phyloP scores from a whole-genome alignment of 1,139 yeast genomes.

The Pichia sp. region DNA sequence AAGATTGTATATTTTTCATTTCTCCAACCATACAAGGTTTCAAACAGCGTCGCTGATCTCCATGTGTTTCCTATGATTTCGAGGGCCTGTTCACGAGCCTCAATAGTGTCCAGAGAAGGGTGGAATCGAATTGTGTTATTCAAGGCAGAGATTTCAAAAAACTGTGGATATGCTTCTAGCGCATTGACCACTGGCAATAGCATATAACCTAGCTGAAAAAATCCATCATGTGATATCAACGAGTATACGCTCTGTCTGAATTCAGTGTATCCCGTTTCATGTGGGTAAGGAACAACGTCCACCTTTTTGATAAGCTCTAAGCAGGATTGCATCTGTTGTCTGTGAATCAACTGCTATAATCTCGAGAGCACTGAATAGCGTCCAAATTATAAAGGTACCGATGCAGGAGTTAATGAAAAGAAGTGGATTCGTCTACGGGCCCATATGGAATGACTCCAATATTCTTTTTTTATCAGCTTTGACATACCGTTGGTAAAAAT shows the following conservation, averaged over 20 bases:
- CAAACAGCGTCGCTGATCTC: constrained; percentile 38
- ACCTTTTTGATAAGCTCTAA: constrained; percentile 40
- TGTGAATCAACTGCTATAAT: neutral
- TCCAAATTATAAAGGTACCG: no score
- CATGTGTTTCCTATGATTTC: constrained; percentile 43
- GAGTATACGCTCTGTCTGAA: constrained; percentile 33
- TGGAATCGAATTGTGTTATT: constrained; percentile 38
- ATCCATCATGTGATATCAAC: constrained; percentile 50
- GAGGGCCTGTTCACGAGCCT: constrained; percentile 44
- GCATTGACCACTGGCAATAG: constrained; percentile 42
- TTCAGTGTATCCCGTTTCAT: constrained; percentile 24
- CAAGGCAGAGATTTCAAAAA: constrained; percentile 36
- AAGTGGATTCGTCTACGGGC: no score
- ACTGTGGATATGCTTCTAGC: constrained; percentile 33
- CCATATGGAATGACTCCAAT: no score
- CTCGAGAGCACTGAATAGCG: neutral
- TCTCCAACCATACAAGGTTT: constrained; percentile 74
- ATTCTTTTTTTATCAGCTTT: no score
- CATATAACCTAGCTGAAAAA: constrained; percentile 49
- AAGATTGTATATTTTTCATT: constrained; percentile 75
- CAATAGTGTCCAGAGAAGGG: constrained; percentile 40
- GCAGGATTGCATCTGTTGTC: constrained; percentile 11
- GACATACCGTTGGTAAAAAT: no score
- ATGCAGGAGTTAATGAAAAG: no score
- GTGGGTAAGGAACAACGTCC: constrained; percentile 46